Evolutionary conservation across 805 yeast species (phyloP).

Genomic region (Grigorovia yakushimaensis): DNA sequence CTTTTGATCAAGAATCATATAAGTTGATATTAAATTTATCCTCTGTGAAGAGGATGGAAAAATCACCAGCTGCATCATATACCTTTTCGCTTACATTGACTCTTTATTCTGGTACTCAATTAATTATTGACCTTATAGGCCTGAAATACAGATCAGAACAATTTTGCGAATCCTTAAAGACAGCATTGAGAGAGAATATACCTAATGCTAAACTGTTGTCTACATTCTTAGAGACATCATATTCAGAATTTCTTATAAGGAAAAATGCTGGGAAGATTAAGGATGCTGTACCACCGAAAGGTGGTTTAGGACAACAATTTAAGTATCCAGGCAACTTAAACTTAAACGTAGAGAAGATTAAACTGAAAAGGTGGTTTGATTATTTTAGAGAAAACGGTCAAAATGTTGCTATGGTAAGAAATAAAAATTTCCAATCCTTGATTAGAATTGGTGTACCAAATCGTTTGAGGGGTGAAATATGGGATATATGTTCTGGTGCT

Average conservation of each 20-base stretch:
- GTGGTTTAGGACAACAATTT: conserved; percentile 79
- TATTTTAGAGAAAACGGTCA: conserved; percentile 77
- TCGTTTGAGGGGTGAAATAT: conserved; percentile 84
- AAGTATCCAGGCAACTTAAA: conserved; percentile 86
- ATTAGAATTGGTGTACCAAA: conserved; percentile 92
- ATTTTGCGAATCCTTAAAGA: conserved; percentile 62
- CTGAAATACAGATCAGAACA: conserved; percentile 67
- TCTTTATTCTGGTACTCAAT: conserved; percentile 53
- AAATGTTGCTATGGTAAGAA: conserved; percentile 63
- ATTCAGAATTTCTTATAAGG: conserved; percentile 76
- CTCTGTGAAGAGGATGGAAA: conserved; percentile 73
- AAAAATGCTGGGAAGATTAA: conserved; percentile 30
- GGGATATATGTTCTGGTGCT: conserved; percentile 90
- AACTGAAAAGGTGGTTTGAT: conserved; percentile 90
- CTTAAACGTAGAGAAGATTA: conserved; percentile 67
- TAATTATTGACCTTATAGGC: conserved; percentile 70
- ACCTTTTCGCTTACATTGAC: conserved; percentile 69
- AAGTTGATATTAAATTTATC: conserved; percentile 64
- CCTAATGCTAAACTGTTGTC: conserved; percentile 51
- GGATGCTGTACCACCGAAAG: conserved; percentile 50
- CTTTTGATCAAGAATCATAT: conserved; percentile 58
- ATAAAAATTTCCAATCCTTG: conserved; percentile 69
- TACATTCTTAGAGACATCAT: conserved; percentile 59
- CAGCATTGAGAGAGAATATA: conserved; percentile 51
- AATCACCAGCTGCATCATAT: conserved; percentile 67